phyloP scores from a whole-genome alignment of 2,329 filamentous ascomycete species.

The Arthrobotrys pseudoclavata region DNA sequence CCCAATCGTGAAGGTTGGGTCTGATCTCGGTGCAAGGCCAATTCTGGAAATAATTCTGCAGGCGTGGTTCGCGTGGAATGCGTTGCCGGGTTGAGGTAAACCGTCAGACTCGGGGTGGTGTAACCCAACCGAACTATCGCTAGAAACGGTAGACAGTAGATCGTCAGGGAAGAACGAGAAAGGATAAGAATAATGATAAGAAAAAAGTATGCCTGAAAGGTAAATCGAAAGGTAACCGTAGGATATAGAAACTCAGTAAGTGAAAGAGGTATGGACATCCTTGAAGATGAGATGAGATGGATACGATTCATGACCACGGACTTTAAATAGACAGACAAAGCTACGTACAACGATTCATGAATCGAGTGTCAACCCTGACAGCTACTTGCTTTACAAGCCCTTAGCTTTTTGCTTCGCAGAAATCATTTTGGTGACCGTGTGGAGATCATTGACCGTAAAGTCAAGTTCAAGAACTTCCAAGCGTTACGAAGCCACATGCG shows the following conservation, averaged over 20 bases:
- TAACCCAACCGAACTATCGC: slow-evolving; percentile 1
- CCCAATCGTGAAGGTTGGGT: background rate
- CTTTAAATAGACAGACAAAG: background rate
- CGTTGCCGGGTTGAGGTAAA: slow-evolving; percentile 27
- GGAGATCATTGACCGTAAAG: background rate
- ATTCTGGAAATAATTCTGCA: background rate
- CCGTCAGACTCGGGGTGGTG: slow-evolving; percentile 5
- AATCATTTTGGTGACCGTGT: slow-evolving; percentile 3
- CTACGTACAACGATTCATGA: too few species aligned
- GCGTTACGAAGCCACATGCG: slow-evolving; percentile 15
- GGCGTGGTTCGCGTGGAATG: slow-evolving; percentile 30
- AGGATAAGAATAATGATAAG: background rate
- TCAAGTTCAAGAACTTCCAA: slow-evolving; percentile 14
- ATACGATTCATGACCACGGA: background rate
- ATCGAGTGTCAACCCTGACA: too few species aligned
- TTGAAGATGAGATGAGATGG: slow-evolving; percentile 14
- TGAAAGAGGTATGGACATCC: background rate
- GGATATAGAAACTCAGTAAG: background rate
- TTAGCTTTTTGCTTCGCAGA: background rate
- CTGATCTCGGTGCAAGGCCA: background rate
- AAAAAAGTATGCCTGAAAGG: background rate
- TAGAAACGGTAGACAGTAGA: background rate
- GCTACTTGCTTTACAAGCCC: too few species aligned
- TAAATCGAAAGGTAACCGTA: background rate
- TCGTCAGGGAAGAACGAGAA: background rate